Base-by-base conservation (phyloP, 1,284 basidiomycete genomes). In the Ustilago shanxiensis region DNA sequence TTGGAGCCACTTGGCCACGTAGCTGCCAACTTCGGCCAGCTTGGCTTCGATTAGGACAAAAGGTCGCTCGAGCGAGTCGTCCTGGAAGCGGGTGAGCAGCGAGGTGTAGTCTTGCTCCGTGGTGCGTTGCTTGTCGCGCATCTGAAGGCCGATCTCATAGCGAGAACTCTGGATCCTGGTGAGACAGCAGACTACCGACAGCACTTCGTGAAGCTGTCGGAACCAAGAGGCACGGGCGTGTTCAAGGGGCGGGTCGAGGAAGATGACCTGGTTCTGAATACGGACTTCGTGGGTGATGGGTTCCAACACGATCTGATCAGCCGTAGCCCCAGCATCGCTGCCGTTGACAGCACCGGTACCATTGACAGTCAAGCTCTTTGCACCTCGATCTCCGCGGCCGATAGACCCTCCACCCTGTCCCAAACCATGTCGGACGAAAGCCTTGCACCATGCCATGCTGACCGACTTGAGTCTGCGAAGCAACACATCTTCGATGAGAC, bases 221-320 rank as follows among this genome's bases (percentile, higher is more conserved):
- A 97, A 91, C 96, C 96, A 99, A 18, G 91, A 92, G 59, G 93
- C 91, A 39, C 95, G 91, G 0, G 95, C 95, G 78, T 93, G 91
- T 87, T 99, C 96, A 87, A 98, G 93, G 60, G 96, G 96, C 10
- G 97, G 97, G 86, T 99, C 95, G 56, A 98, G 89, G 88, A 97
- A 98, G 87, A 99, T 98, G 80, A 98, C 94, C 86, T 99, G 96
- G 85, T 98, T 97, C 85, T 95, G 93, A 89, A 99, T 98, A 84
- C 95, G 90, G 70, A 99, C 93, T 86, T 98, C 95, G 86, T 98
- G 95, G 91, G 81, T 93, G 55, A 83, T 77, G 35, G 79, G 60
- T 39, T 65, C 44, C 37, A 79, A 57, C 47, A 77, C 58, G 44
- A 74, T 68, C 55, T 76, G 60, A 45, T 71, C 69, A 9, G 58